Percentiles rank a stretch among this genome's conserved stretches.
These are phyloP conservation scores for Lumnitzera littorea DNA, from an alignment of 345 rosid species.

Conservation along the genomic window DNA sequence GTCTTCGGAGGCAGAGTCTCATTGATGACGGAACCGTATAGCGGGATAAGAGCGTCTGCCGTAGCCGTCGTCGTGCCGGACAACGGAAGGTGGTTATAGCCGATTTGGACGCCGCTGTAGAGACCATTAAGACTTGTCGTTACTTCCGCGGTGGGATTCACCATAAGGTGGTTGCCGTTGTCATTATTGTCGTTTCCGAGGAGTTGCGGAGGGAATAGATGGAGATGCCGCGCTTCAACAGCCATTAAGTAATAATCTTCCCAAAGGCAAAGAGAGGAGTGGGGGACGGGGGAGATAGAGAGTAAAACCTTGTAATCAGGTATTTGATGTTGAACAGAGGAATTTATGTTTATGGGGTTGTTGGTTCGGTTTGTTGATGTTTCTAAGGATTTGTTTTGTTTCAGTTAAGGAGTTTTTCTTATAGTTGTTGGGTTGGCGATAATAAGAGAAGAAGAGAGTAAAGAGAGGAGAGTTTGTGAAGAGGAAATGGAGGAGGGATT, in stretches of 20 bases:
- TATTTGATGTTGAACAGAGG: too few relatives aligned
- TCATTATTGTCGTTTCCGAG: not conserved
- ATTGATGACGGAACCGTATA: not conserved
- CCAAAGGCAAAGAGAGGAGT: too few relatives aligned
- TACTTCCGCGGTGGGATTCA: not conserved
- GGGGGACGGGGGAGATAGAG: too few relatives aligned
- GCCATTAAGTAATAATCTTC: slow-evolving; percentile 8
- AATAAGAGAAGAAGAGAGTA: too few relatives aligned
- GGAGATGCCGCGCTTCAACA: slow-evolving; percentile 17
- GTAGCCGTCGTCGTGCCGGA: not conserved
- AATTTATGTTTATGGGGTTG: too few relatives aligned
- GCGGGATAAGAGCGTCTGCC: slow-evolving; percentile 2
- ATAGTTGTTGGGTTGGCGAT: too few relatives aligned
- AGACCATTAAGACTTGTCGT: not conserved
- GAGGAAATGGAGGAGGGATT: too few relatives aligned
- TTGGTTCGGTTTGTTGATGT: too few relatives aligned
- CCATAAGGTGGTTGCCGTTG: not conserved
- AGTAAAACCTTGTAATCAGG: too few relatives aligned
- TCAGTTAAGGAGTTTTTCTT: too few relatives aligned
- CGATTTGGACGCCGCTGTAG: not conserved
- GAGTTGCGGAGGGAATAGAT: slow-evolving; percentile 14
- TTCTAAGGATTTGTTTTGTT: too few relatives aligned
- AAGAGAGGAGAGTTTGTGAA: too few relatives aligned
- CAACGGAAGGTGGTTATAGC: not conserved
- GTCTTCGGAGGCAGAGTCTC: slow-evolving; percentile 1